These are phyloP conservation scores for Ascosphaera pollenicola DNA, from an alignment of 2,329 filamentous ascomycete species.

Conservation along the genomic window DNA sequence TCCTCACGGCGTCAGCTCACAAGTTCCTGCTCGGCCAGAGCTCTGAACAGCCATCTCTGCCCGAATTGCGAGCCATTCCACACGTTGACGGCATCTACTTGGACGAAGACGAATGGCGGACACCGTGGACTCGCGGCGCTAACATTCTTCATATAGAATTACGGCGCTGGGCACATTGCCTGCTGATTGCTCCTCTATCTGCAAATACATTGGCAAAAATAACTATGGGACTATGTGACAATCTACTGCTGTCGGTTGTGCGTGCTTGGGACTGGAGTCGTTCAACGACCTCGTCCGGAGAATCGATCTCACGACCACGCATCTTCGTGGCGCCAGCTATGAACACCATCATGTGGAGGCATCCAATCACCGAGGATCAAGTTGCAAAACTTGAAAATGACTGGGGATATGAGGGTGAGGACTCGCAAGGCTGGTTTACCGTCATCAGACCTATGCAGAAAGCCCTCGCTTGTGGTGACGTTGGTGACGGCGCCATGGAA, in stretches of 20 bases:
- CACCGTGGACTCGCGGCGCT: slow-evolving; percentile 56
- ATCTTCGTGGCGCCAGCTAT: slow-evolving; percentile 57
- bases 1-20: slow-evolving; percentile 52
- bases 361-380: slow-evolving; percentile 55
- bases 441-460: slow-evolving; percentile 12
- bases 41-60: slow-evolving; percentile 50
- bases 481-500: slow-evolving; percentile 57
- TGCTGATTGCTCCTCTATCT: slow-evolving; percentile 60
- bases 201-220: slow-evolving; percentile 80
- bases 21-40: slow-evolving; percentile 60
- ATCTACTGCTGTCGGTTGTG: slow-evolving; percentile 49
- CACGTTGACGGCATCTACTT: slow-evolving; percentile 64
- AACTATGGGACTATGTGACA: slow-evolving; percentile 53
- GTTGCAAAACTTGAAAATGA: slow-evolving; percentile 44
- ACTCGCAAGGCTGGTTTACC: slow-evolving; percentile 17
- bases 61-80: slow-evolving; percentile 33
- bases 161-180: slow-evolving; percentile 56
- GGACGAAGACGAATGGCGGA: slow-evolving; percentile 68
- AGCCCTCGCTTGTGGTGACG: slow-evolving; percentile 54
- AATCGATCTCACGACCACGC: slow-evolving; percentile 27
- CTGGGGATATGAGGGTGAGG: slow-evolving; percentile 30
- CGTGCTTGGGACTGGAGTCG: slow-evolving; percentile 68
- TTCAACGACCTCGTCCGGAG: slow-evolving; percentile 14
- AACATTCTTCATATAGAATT: slow-evolving; percentile 80
- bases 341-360: slow-evolving; percentile 73